Base-by-base conservation (phyloP, 2,329 filamentous ascomycete species). In the Aureobasidium pullulans region DNA sequence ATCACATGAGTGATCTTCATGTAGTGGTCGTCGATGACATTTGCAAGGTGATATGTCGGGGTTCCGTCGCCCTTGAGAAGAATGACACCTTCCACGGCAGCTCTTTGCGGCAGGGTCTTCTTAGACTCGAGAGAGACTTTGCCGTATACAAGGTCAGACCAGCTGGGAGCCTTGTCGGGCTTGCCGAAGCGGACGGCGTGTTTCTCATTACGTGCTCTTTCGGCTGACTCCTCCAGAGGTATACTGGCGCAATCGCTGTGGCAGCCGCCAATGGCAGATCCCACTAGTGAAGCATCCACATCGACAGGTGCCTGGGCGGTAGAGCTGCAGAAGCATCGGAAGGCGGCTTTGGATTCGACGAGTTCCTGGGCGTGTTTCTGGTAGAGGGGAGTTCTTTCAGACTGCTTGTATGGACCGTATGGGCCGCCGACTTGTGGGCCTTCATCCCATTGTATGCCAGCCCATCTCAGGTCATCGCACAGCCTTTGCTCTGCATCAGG, bases 1-100 rank as follows among this genome's bases (percentile, higher is more conserved):
- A 99, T 89, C 13, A 99, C 94, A 72, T 97, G 93, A 0, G 92
- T 96, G 65, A 99, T 95, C 61, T 89, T 77, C 94, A 99, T 99
- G 62, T 88, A 79, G 71, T 96, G 90, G 69, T 99, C 94, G 69
- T 99, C 94, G 4, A 99, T 87, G 8, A 99, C 93, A 69, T 97
- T 99, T 4, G 94, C 94, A 62, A 99, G 86, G 72, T 99, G 94
- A 69, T 99, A 99, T 0, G 95, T 99, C 0, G 94, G 94, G 64
- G 88, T 88, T 0, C 91, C 92, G 70, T 99, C 94, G 0, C 86
- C 87, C 73, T 99, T 99, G 62, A 96, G 77, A 42, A 99, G 78
- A 62, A 99, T 89, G 19, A 91, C 90, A 63, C 80, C 86, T 28
- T 81, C 79, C 9, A 74, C 68, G 34, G 61, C 71, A 66, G 49